Percentiles rank a stretch among this genome's conserved stretches.
Evolutionary conservation across 257 asterid species (phyloP).

Genomic region (Ligustrum vulgare): DNA sequence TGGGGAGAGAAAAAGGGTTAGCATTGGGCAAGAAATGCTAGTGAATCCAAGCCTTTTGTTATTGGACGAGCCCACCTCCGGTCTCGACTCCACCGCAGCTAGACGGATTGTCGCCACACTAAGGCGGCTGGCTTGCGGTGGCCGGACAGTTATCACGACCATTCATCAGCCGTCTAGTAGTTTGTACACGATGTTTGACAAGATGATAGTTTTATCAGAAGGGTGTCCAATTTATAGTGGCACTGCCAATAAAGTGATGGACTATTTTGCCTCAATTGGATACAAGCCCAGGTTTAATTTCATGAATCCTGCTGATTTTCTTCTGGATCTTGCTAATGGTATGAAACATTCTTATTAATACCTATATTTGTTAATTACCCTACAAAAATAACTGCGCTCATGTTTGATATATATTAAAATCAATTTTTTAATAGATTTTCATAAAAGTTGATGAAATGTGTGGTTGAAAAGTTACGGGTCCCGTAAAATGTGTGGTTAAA

Average conservation of each 20-base stretch:
- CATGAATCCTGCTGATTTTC: constrained; percentile 84
- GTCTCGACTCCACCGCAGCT: constrained; percentile 87
- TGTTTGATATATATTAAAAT: no score
- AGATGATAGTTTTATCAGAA: constrained; percentile 62
- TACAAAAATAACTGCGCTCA: background rate
- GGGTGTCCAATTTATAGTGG: constrained; percentile 73
- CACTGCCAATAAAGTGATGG: constrained; percentile 42
- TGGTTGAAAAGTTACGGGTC: no score
- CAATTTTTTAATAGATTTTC: no score
- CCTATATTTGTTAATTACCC: background rate
- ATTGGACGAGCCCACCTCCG: constrained; percentile 90
- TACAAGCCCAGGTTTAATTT: constrained; percentile 53
- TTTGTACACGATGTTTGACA: constrained; percentile 75
- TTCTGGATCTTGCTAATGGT: constrained; percentile 96
- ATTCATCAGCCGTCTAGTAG: constrained; percentile 92
- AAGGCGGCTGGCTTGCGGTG: constrained; percentile 61
- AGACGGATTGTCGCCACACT: constrained; percentile 58
- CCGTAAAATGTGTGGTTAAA: no score
- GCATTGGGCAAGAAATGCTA: constrained; percentile 88
- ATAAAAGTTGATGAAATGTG: no score
- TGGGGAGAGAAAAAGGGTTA: constrained; percentile 81
- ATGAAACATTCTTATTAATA: constrained; percentile 18
- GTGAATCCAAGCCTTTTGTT: constrained; percentile 76
- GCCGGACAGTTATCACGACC: constrained; percentile 72
- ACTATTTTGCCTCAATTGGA: constrained; percentile 65